A percentile compares a stretch with the other conserved stretches of the same genome.
Evolutionary conservation across 1,139 yeast genomes (phyloP).

Genomic region (Geotrichum bryndzae): DNA sequence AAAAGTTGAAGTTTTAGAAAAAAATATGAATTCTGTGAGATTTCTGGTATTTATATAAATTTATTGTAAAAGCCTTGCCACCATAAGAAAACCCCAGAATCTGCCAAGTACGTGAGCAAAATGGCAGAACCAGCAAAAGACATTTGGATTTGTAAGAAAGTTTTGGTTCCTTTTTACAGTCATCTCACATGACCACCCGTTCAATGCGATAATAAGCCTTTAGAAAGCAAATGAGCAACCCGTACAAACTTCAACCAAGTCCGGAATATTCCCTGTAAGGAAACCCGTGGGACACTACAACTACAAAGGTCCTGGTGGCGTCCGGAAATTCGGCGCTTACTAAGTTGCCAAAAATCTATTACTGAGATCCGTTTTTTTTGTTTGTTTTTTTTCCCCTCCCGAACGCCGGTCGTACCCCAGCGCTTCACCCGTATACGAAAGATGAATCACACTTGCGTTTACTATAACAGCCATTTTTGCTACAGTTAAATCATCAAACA

Average conservation of each 20-base stretch:
- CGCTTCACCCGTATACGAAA: not conserved
- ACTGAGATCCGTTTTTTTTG: no score
- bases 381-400: not conserved
- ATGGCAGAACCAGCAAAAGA: not conserved
- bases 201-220: not conserved
- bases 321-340: no score
- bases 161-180: not conserved
- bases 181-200: not conserved
- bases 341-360: no score
- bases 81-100: not conserved
- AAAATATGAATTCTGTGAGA: not conserved
- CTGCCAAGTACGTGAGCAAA: not conserved
- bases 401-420: not conserved
- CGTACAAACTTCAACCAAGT: no score
- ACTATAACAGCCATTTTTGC: not conserved
- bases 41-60: not conserved
- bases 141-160: slow-evolving; percentile 5
- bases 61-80: not conserved
- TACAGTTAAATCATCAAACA: no score
- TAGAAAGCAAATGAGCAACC: no score
- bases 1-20: not conserved
- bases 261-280: no score
- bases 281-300: no score
- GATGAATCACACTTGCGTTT: not conserved
- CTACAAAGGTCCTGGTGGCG: no score